Percentiles rank a stretch among this genome's conserved stretches.
Evolutionary conservation across 208 protist species (phyloP).

Genomic region (Crithidia thermophila): DNA sequence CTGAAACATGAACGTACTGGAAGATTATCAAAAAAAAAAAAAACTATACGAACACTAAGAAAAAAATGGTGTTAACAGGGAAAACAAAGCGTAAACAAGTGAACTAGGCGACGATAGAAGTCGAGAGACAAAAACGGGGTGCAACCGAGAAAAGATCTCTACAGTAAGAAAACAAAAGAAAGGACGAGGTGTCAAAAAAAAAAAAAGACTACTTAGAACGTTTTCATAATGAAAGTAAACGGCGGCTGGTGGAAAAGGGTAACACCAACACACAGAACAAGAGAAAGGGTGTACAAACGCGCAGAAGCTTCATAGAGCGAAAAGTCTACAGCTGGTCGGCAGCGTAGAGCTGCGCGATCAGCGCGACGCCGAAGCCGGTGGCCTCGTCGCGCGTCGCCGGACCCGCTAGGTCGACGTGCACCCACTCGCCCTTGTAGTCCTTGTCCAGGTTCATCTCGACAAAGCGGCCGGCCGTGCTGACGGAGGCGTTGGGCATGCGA

Average conservation of each 20-base stretch:
- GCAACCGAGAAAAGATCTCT: no score
- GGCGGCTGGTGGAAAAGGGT: no score
- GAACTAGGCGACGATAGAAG: no score
- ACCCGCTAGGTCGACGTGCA: constrained; percentile 86
- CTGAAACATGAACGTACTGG: no score
- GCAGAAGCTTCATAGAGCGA: no score
- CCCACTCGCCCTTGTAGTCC: constrained; percentile 75
- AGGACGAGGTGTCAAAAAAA: background rate
- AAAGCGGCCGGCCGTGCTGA: constrained; percentile 86
- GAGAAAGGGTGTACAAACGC: no score
- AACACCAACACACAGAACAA: no score
- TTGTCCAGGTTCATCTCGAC: constrained; percentile 65
- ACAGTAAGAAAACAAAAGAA: background rate
- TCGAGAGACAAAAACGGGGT: no score
- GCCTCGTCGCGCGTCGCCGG: constrained; percentile 68
- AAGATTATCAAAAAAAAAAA: constrained; percentile 5
- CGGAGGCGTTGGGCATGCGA: constrained; percentile 63
- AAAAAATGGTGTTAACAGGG: background rate
- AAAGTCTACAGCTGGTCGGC: constrained; percentile 30
- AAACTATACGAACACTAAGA: background rate
- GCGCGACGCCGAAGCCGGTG: constrained; percentile 78
- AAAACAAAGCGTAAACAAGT: no score
- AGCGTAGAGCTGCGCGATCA: constrained; percentile 64
- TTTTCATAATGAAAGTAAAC: no score
- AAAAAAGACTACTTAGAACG: no score